Conservation (phyloP, 2,329 filamentous ascomycete species). For the Tolypocladium sp. region DNA sequence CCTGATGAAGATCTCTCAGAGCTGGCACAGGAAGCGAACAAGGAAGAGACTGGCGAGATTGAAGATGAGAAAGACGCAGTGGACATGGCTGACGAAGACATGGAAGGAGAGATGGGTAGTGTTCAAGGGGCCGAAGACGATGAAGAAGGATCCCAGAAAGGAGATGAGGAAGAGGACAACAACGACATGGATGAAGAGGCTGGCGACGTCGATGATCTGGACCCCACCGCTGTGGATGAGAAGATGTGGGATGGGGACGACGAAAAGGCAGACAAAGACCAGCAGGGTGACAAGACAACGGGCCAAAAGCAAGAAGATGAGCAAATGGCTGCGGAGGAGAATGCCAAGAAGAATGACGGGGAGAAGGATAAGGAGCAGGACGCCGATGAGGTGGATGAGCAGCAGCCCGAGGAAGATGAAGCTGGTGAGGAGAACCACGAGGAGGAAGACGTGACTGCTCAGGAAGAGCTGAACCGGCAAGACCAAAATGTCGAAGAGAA, state of each 20-base stretch:
- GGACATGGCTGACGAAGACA: constrained; percentile 86
- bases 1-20: constrained; percentile 91
- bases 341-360: constrained; percentile 38
- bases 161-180: constrained; percentile 54
- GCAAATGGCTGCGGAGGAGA: constrained; percentile 49
- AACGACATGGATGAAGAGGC: constrained; percentile 84
- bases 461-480: constrained; percentile 49
- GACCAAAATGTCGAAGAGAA: constrained; percentile 75
- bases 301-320: constrained; percentile 59
- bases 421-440: constrained; percentile 53
- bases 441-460: constrained; percentile 44
- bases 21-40: constrained; percentile 74
- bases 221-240: constrained; percentile 85
- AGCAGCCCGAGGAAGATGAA: constrained; percentile 32
- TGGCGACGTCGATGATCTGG: constrained; percentile 83
- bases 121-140: constrained; percentile 54
- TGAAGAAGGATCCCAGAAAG: constrained; percentile 50
- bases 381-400: constrained; percentile 27
- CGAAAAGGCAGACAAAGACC: constrained; percentile 74
- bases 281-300: constrained; percentile 63
- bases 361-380: constrained; percentile 35
- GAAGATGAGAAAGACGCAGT: constrained; percentile 78
- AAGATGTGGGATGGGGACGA: constrained; percentile 97
- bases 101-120: constrained; percentile 74
- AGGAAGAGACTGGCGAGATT: constrained; percentile 55